Percentiles rank a stretch among this genome's conserved stretches.
Conservation (phyloP, 1,139 yeast genomes). For the Debaryomyces udenii region DNA sequence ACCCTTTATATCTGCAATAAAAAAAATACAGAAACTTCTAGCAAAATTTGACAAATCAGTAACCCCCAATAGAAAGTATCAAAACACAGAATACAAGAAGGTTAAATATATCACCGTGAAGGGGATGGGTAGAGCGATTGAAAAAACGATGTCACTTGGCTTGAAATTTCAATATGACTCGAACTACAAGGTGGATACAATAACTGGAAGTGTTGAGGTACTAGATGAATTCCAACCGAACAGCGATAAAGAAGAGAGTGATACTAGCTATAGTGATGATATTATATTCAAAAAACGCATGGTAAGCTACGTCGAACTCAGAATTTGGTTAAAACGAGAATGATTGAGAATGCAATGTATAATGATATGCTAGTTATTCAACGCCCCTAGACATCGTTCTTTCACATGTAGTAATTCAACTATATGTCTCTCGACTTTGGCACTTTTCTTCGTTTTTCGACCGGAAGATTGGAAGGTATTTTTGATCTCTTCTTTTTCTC, state of each 20-base stretch:
- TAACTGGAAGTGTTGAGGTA: conserved; percentile 62
- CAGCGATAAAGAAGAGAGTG: conserved; percentile 5
- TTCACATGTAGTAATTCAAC: conserved; percentile 49
- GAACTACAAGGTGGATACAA: conserved; percentile 51
- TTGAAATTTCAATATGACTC: conserved; percentile 52
- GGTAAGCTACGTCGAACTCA: conserved; percentile 62
- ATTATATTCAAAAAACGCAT: conserved; percentile 50
- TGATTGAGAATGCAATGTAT: background rate
- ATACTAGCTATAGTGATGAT: conserved; percentile 38
- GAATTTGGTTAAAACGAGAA: conserved; percentile 45
- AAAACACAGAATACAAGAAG: conserved; percentile 41
- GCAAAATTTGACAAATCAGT: conserved; percentile 35
- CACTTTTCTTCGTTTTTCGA: conserved; percentile 31
- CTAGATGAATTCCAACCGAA: conserved; percentile 55
- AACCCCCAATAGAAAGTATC: conserved; percentile 36
- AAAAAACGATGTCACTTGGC: conserved; percentile 55
- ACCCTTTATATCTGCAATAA: conserved; percentile 65
- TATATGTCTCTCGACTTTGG: conserved; percentile 47
- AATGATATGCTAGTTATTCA: background rate
- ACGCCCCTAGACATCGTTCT: conserved; percentile 34
- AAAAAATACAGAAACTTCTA: conserved; percentile 54
- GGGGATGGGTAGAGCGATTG: conserved; percentile 73
- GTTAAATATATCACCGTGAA: conserved; percentile 51
- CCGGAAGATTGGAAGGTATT: conserved; percentile 28
- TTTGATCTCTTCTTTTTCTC: conserved; percentile 23